Conservation (phyloP, 148 eudicot species). For the Camellia granthamiana region DNA sequence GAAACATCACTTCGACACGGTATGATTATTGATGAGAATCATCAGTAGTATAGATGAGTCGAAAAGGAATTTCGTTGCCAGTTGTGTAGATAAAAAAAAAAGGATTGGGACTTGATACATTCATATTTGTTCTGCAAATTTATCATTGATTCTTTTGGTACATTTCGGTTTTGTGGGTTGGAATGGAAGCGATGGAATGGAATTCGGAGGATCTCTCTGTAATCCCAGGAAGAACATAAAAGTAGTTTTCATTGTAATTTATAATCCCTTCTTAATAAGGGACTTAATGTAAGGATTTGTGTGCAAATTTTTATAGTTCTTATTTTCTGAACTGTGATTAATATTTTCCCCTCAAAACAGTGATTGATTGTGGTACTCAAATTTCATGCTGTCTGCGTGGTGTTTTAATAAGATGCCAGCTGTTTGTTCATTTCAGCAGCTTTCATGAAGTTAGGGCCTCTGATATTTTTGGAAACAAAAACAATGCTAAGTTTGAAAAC, state of each 20-base stretch:
- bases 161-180: conserved; percentile 36
- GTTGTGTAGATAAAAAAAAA: conserved; percentile 30
- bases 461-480: no score
- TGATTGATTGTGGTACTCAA: not conserved
- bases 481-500: no score
- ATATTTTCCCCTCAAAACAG: not conserved
- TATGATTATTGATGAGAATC: not conserved
- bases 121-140: conserved; percentile 24
- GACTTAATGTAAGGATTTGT: conserved; percentile 6
- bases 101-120: not conserved
- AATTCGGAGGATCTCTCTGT: conserved; percentile 26
- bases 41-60: conserved; percentile 2
- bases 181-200: conserved; percentile 29
- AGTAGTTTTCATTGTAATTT: conserved; percentile 11
- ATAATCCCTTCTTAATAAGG: conserved; percentile 17
- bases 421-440: not conserved
- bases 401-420: not conserved
- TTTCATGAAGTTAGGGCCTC: no score
- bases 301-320: not conserved
- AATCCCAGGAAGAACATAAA: conserved; percentile 40
- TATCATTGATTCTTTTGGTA: conserved; percentile 44
- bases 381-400: not conserved
- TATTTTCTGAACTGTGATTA: not conserved
- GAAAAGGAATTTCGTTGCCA: conserved; percentile 1
- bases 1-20: conserved; percentile 15